Evolutionary conservation across 2,329 filamentous ascomycete genomes (phyloP).

Genomic region (Aureobasidium sp.): DNA sequence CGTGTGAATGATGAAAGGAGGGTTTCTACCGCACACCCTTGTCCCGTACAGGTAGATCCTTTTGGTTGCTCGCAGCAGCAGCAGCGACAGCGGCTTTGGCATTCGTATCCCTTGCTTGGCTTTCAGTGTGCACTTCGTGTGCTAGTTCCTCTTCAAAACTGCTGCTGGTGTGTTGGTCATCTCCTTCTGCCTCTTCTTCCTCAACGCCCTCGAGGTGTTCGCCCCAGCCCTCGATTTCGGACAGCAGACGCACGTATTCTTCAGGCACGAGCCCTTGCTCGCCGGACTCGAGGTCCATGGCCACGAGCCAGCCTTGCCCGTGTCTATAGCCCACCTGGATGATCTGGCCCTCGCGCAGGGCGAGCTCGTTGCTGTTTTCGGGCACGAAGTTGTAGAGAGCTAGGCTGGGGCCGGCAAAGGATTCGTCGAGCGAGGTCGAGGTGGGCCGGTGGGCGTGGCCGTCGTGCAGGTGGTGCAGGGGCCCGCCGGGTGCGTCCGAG

Average conservation of each 20-base stretch:
- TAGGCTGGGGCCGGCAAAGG: slow-evolving; percentile 94
- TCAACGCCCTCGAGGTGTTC: slow-evolving; percentile 24
- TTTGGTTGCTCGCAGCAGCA: not conserved
- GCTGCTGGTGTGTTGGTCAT: not conserved
- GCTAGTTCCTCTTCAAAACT: not conserved
- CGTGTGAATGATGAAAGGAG: not conserved
- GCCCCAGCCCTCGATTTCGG: slow-evolving; percentile 80
- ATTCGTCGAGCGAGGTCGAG: slow-evolving; percentile 68
- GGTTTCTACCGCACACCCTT: not conserved
- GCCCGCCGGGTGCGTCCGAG: slow-evolving; percentile 4
- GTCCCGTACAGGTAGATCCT: not conserved
- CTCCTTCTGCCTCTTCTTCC: not conserved
- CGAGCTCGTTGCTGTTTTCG: slow-evolving; percentile 94
- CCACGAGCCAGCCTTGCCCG: slow-evolving; percentile 94
- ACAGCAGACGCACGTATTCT: slow-evolving; percentile 84
- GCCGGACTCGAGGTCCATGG: slow-evolving; percentile 85
- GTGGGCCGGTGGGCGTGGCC: slow-evolving; percentile 14
- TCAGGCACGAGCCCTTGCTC: slow-evolving; percentile 94
- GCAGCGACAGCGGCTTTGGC: not conserved
- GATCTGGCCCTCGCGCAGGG: slow-evolving; percentile 85
- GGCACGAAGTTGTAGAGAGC: slow-evolving; percentile 90
- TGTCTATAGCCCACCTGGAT: slow-evolving; percentile 95
- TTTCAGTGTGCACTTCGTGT: not conserved
- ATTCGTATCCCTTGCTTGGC: not conserved
- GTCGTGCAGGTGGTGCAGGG: slow-evolving; percentile 8